Evolutionary conservation across 148 eudicot species (phyloP), one percentile per base, ranked within the genome.

Genomic region (Cornus suecica): DNA sequence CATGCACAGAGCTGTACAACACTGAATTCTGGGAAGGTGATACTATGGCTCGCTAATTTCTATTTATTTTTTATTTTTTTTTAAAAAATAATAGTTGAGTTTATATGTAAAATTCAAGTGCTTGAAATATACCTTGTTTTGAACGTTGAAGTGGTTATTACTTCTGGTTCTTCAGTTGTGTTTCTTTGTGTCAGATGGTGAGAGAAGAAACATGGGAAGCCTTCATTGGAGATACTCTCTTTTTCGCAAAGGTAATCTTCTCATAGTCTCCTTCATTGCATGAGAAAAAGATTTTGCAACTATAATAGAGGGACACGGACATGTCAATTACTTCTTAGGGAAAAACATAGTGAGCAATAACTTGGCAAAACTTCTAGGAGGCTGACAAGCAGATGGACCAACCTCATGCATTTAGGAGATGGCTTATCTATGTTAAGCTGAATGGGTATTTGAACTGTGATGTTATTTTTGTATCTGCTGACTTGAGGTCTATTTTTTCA

Each of bases 131-230:
- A 28, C 34, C 51, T 71, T 13, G 41, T 18, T 56, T 16, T 24
- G 34, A 54, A 16, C 15, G 32, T 16, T 24, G 34, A 54, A 16
- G 42, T 52, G 67, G 51, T 2, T 70, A 24, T 23, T 56, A 5
- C n/a, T 37, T 60, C 16, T 14, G 61, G 2, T 68, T 10, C 30
- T 42, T 56, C 22, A 22, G 30, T 45, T 37, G 10, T 26, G 26
- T 69, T 65, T 72, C 27, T 58, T 63, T 78, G 26, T 65, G 26
- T 82, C 79, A 95, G 99, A 75, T 90, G 85, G 93, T 93, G 76
- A 92, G 83, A 78, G 89, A 84, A 74, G 99, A 93, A 86, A 87
- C 92, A 30, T 90, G 91, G 94, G 99, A 95, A 75, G 90, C 86
- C 56, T 90, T 93, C 82, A 78, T 87, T 65, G 86, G 90, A 69